Base-by-base conservation (phyloP, 805 yeast genomes). In the Danielia oregonensis region DNA sequence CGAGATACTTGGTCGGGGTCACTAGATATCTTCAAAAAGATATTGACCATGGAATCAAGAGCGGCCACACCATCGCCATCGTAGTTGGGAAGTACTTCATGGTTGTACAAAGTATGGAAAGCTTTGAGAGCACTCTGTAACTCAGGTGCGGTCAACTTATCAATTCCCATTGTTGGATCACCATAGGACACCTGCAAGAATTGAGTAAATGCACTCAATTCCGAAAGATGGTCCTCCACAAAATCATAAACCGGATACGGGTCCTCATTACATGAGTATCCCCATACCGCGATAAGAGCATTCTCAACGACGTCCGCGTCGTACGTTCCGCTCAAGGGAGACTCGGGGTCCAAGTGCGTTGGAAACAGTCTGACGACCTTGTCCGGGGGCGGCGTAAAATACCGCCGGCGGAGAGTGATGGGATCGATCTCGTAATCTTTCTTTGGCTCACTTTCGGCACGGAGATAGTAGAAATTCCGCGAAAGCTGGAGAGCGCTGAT, bases 81-180 rank as follows among this genome's bases (percentile, higher is more conserved):
- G 11, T 14, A 11, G 7, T 11, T 22, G 19, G 32, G 26, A 9
- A 32, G 16, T 28, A 32, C 24, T 9, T 29, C 28, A 16, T 19
- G 24, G 13, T 19, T 17, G 24, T 29, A n/a, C 13, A 27, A 15
- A 17, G 32, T 36, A 10, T 25, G 22, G 13, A 32, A 32, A 11
- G 29, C 12, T 21, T 13, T 24, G 6, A 36, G 25, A 12, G 27
- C 24, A 18, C 29, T 32, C n/a, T 30, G 18, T 4, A 30, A 23
- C 29, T 36, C 40, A 16, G 29, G 28, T 6, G 36, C 22, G 15
- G 33, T 32, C 26, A 32, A 32, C 29, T 32, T 32, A 4, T 16
- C 25, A 10, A 36, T 15, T 2, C 14, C 27, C 9, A 10, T 12
- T 9, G 26, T 16, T 14, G 28, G 25, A n/a, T 14, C 17, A n/a